Evolutionary conservation across 257 asterid species (phyloP), one percentile per base, ranked within the genome.

Genomic region (Solanum bulbocastanum): DNA sequence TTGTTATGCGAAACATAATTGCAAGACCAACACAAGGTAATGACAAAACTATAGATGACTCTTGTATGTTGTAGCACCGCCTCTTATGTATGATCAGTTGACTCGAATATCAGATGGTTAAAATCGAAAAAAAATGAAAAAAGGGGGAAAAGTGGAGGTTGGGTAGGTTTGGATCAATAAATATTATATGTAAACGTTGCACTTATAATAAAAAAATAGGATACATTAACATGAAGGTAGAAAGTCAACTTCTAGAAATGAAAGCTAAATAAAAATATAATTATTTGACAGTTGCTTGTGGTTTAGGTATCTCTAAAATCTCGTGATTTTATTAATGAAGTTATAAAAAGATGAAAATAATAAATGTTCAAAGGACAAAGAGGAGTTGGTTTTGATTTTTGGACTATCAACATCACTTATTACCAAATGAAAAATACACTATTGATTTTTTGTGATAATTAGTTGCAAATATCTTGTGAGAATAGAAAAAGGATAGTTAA

Each of bases 271-370:
- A 58, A 23, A 68, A 68, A 68, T 14, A 68, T 27, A 13, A 84
- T n/a, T 65, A 65, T 86, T 85, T 83, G 91, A 89, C 91, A 89
- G 89, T 91, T 85, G 90, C 91, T 91, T 89, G 93, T 94, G 97
- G 97, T 91, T 95, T 93, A 88, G 95, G 93, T 93, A 87, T 68
- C 89, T 91, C 91, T 93, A 87, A 91, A 92, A 87, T 91, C 93
- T 93, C 94, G 93, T 92, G 94, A 93, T 87, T 35, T 86, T 27
- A 82, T 88, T 85, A 87, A 76, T 83, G 79, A 36, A 58, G 33
- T 39, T 40, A 85, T 30, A 22, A 39, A 58, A 37, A 62, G 58
- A 40, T 69, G 66, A 30, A 49, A 56, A 73, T 87, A 56, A 73
- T 87, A 87, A 72, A 76, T 87, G 84, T 75, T 37, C 40, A 87